Evolutionary conservation across 2,329 filamentous ascomycete species (phyloP), one percentile per base, ranked within the genome.

Genomic region (Calcarisporium arbuscula): DNA sequence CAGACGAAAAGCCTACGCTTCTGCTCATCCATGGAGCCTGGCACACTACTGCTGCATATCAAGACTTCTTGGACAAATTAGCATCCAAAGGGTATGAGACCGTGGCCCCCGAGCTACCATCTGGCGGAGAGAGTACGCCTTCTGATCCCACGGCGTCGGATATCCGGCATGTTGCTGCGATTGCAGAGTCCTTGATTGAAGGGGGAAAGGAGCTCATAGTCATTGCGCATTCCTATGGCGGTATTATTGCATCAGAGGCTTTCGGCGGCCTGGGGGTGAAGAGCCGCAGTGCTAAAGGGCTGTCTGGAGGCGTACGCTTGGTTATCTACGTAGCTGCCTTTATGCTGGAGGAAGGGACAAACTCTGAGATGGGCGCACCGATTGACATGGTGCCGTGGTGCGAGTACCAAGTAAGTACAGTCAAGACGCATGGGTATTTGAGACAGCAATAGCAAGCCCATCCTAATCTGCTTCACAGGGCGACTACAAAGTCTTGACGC

Each of bases 351-450:
- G 9, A 19, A n/a, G 29, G 29, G 8, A 19, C 12, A 20, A n/a
- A n/a, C 8, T 31, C 22, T 19, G 29, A 31, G 19, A 19, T 20
- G 18, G 20, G 22, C 16, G 29, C 19, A 20, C 29, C 29, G 5
- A 19, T 31, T 7, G 29, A 31, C 16, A 19, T n/a, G 16, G 17
- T 31, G 12, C 18, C 29, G 12, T 31, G 29, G 29, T 20, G n/a
- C 18, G 12, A 31, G 20, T 31, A 31, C 22, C 10, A 31, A n/a
- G 29, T 31, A 19, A 31, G 29, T 18, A n/a, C n/a, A n/a, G 19
- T 19, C 22, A 12, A 11, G 26, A 28, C 3, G 26, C 10, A 12
- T 28, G 26, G 8, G 26, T 10, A 8, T 21, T n/a, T 5, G 18
- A n/a, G n/a, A n/a, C n/a, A n/a, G n/a, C n/a, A n/a, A n/a, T n/a